These are phyloP conservation scores for Vaccinium myrtillus DNA, from an alignment of 148 eudicot species.

Conservation along the genomic window DNA sequence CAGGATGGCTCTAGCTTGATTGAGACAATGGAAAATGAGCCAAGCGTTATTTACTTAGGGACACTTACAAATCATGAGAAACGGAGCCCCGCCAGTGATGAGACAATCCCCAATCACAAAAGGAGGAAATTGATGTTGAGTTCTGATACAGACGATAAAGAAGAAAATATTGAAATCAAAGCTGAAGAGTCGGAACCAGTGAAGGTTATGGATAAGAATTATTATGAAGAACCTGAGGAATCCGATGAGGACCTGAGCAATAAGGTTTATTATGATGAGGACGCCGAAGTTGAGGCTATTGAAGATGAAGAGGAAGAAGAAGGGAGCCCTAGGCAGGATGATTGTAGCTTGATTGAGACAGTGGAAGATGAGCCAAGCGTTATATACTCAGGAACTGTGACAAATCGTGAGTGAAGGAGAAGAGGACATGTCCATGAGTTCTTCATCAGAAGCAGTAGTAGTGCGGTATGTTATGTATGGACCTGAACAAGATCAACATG, in stretches of 20 bases:
- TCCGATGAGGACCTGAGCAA: not conserved
- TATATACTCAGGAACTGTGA: not conserved
- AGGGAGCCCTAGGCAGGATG: not conserved
- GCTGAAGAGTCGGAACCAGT: not conserved
- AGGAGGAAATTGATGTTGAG: not conserved
- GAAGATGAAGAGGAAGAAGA: not conserved
- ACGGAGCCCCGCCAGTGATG: not conserved
- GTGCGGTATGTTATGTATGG: not conserved
- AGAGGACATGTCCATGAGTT: not conserved
- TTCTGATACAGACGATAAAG: not conserved
- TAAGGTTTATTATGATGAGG: not conserved
- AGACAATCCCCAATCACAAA: not conserved
- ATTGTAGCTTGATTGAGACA: too few relatives aligned
- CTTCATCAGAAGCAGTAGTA: not conserved
- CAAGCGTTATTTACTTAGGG: not conserved
- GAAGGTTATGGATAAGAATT: not conserved
- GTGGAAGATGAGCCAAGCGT: not conserved
- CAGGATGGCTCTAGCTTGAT: not conserved
- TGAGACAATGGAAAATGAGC: not conserved
- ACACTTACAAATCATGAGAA: not conserved
- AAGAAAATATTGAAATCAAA: not conserved
- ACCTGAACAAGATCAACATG: not conserved
- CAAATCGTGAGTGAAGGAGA: not conserved
- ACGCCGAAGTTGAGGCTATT: not conserved
- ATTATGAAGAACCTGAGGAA: too few relatives aligned